These are phyloP conservation scores for Zoysia pacifica DNA, from an alignment of 176 grass and related monocot species.

Conservation along the genomic window DNA sequence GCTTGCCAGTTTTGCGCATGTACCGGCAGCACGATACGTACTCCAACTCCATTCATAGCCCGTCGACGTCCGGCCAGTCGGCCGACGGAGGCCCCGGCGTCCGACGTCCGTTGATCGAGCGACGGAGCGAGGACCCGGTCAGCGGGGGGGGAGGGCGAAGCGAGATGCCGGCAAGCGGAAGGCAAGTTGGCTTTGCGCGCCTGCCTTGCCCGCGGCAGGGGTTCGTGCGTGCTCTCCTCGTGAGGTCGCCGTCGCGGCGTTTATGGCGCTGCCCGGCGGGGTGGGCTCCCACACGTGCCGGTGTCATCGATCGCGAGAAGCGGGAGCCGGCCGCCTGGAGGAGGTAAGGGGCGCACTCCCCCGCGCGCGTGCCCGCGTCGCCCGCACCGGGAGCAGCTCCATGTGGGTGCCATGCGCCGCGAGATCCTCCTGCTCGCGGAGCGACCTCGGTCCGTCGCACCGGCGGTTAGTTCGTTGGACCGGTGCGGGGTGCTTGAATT, in stretches of 20 bases:
- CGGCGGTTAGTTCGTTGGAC: constrained; percentile 47
- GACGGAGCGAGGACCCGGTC: too few relatives aligned
- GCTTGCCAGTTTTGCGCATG: too few relatives aligned
- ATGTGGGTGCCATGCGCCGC: constrained; percentile 38
- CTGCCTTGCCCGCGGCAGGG: background rate
- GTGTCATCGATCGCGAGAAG: background rate
- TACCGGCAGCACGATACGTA: too few relatives aligned
- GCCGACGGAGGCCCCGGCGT: too few relatives aligned
- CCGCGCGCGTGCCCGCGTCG: background rate
- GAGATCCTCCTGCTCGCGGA: background rate
- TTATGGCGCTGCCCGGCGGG: constrained; percentile 37
- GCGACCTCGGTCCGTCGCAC: background rate
- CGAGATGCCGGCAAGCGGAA: too few relatives aligned
- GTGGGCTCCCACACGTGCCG: constrained; percentile 34
- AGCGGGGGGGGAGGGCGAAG: too few relatives aligned
- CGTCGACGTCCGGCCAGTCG: too few relatives aligned
- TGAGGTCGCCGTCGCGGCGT: constrained; percentile 56
- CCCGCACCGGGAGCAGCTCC: constrained; percentile 6
- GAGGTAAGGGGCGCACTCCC: too few relatives aligned
- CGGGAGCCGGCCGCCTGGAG: too few relatives aligned
- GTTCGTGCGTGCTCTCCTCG: background rate
- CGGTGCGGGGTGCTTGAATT: too few relatives aligned
- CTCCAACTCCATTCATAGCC: too few relatives aligned
- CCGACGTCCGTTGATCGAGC: too few relatives aligned
- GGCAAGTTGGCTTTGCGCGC: background rate